Base-by-base conservation (phyloP, 1,284 basidiomycete species). In the Fomitopsis schrenkii region DNA sequence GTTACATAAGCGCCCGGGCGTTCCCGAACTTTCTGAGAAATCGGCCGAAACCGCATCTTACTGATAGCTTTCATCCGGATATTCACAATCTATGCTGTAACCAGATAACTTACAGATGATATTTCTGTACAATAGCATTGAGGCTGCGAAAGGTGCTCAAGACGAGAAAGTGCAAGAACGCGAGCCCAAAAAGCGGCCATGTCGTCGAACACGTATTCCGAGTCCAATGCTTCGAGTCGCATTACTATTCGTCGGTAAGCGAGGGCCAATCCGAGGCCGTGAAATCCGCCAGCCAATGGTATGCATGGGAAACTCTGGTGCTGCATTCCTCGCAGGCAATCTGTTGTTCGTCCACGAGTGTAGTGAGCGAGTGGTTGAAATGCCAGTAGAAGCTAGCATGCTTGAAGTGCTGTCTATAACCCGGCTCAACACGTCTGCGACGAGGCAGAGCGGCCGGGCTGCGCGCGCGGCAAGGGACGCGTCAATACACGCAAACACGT, bases 1-100 rank as follows among this genome's bases (percentile, higher is more conserved):
- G 64, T 70, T 68, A 70, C 57, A 50, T 70, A 66, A 70, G 61
- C 55, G 19, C 36, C 33, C 60, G 65, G 64, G 64, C 54, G 52
- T 60, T 57, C 52, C 64, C 68, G 60, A 50, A 53, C 33, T n/a
- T 54, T 50, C 52, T 54, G 35, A 36, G 15, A 19, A 17, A 19
- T 54, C 52, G 52, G 52, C 52, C 52, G 52, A 38, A 53, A 38
- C 52, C 52, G 35, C 30, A 26, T 50, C 35, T 2, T 40, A 22
- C 28, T 53, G 50, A 38, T 33, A 54, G 28, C 52, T 12, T 53
- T 53, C 17, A 40, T 9, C n/a, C 52, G 35, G n/a, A 35, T 22
- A 54, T 38, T 38, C 35, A 54, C 35, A 19, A 26, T 54, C 17
- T 53, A 53, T 22, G 52, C 52, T 53, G 33, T 38, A 53, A 40